Conservation (phyloP, 805 yeast species). For the Vanderwaltozyma yarrowii region DNA sequence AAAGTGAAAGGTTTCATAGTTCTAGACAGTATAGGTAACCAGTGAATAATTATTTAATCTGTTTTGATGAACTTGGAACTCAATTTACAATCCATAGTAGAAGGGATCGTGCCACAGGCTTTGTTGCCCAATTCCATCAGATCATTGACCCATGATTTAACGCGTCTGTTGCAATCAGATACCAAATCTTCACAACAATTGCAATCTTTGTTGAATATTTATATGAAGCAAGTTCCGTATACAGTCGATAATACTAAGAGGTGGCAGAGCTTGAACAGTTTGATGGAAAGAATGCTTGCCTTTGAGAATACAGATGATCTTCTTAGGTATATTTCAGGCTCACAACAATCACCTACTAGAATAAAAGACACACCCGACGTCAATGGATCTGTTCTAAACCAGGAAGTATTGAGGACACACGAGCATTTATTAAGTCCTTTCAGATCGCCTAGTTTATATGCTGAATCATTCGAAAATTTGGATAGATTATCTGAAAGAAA, state of each 20-base stretch:
- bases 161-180: constrained; percentile 10
- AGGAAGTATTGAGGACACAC: constrained; percentile 5
- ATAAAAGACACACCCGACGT: neutral
- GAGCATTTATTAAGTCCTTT: constrained; percentile 12
- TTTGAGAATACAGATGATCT: constrained; percentile 14
- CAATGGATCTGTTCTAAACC: neutral
- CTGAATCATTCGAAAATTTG: constrained; percentile 32
- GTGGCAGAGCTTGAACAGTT: constrained; percentile 17
- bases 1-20: too few species aligned
- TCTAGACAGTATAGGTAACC: too few species aligned
- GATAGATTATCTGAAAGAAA: constrained; percentile 32
- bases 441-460: constrained; percentile 20
- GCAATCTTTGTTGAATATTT: constrained; percentile 12
- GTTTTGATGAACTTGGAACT: constrained; percentile 18
- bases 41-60: too few species aligned
- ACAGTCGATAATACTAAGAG: constrained; percentile 8
- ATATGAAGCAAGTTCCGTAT: constrained; percentile 10
- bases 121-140: constrained; percentile 11
- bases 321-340: constrained; percentile 12
- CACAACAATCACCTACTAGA: constrained; percentile 10
- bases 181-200: constrained; percentile 11
- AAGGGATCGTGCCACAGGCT: constrained; percentile 18
- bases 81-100: constrained; percentile 13
- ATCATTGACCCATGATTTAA: constrained; percentile 12
- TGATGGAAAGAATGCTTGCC: constrained; percentile 11